Evolutionary conservation across 257 asterid species (phyloP), one percentile per base, ranked within the genome.

Genomic region (Nicotiana obtusifolia): DNA sequence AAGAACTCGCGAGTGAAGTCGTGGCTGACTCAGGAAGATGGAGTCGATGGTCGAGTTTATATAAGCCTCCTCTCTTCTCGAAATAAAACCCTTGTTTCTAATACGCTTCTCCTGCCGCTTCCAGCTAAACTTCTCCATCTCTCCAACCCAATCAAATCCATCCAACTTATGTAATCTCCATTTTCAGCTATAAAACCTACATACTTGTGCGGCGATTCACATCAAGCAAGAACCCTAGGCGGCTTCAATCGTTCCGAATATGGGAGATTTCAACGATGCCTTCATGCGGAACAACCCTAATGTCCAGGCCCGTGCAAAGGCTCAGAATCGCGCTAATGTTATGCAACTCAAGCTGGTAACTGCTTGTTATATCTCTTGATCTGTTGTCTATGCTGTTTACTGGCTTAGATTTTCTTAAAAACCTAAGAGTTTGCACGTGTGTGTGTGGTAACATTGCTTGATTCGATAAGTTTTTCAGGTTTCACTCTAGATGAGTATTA

Each of bases 301-400:
- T 85, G 95, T 93, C 83, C 99, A 92, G 93, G 99, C 95, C 83
- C 97, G 99, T 22, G 87, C 98, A 28, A 95, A 95, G 92, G 93
- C 96, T 20, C 98, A 92, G 93, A 92, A 88, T 80, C 98, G 99
- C 26, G 95, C 97, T 71, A 95, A 92, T 88, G 97, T 95, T 65
- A 88, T 93, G 98, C 98, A 95, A 78, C 97, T 95, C 85, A 95
- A 95, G 90, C 86, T 92, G 92, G 99, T 95, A 77, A 78, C 41
- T 31, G 44, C 22, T 83, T 64, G 24, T 64, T 80, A 62, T 64
- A 26, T 47, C 28, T 1, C 17, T 5, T 35, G 79, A 75, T 75
- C 79, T 75, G 41, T 44, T 71, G 0, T 44, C 3, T 69, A 33
- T 35, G 53, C 10, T 67, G 76, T 19, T 52, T 68, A 1, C 77